These are phyloP conservation scores for Coemansia sp. DNA, from an alignment of 192 early-diverging fungal genomes.

Conservation along the genomic window DNA sequence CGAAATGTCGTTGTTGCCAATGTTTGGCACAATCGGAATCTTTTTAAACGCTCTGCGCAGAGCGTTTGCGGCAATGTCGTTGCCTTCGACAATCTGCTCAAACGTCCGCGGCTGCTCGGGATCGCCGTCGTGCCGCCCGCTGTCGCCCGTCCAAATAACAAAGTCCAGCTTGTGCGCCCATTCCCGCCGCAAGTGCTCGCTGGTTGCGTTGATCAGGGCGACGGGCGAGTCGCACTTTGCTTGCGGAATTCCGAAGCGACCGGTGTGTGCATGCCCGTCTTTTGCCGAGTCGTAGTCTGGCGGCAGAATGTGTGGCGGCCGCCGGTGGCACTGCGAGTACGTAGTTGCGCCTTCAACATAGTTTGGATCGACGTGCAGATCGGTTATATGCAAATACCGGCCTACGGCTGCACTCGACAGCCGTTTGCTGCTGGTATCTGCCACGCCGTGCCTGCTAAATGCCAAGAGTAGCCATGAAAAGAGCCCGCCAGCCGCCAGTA, in stretches of 20 bases:
- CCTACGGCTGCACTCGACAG: slow-evolving; percentile 47
- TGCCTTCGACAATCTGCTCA: slow-evolving; percentile 62
- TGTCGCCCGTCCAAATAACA: slow-evolving; percentile 74
- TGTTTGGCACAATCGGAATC: slow-evolving; percentile 33
- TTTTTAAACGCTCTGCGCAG: slow-evolving; percentile 53
- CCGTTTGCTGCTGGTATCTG: slow-evolving; percentile 6
- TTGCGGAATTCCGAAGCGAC: slow-evolving; percentile 58
- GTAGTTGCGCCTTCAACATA: slow-evolving; percentile 58
- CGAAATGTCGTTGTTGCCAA: slow-evolving; percentile 73
- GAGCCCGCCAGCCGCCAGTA: neutral
- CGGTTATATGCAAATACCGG: slow-evolving; percentile 70
- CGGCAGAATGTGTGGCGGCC: slow-evolving; percentile 8
- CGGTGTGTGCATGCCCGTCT: slow-evolving; percentile 40
- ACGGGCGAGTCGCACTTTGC: slow-evolving; percentile 65
- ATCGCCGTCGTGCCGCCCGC: slow-evolving; percentile 72
- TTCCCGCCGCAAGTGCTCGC: slow-evolving; percentile 53
- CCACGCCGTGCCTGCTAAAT: neutral
- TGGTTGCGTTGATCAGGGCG: slow-evolving; percentile 57
- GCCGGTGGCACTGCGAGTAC: slow-evolving; percentile 60
- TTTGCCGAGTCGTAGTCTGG: neutral
- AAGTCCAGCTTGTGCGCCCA: slow-evolving; percentile 60
- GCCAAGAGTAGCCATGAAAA: neutral
- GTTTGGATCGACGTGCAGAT: slow-evolving; percentile 66
- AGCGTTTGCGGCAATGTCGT: slow-evolving; percentile 48
- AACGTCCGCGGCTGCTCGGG: slow-evolving; percentile 60